Base-by-base conservation (phyloP, 2,329 filamentous ascomycete species). In the Cryoendolithus antarcticus region DNA sequence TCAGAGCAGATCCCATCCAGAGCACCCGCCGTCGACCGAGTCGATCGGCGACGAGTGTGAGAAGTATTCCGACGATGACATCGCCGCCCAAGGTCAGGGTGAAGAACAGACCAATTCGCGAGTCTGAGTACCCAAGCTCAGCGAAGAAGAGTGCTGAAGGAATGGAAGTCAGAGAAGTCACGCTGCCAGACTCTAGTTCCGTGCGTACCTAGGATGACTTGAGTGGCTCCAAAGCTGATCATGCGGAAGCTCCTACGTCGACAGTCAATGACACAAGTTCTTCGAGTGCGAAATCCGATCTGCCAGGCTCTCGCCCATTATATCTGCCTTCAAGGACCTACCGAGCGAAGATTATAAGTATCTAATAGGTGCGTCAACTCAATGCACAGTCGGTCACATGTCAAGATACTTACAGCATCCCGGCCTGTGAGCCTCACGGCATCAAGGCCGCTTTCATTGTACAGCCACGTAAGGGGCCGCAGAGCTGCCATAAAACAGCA, bases 241-340 rank as follows among this genome's bases (percentile, higher is more conserved):
- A 59, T 59, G 13, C 56, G 54, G 24, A 52, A 49, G 9, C 48
- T 44, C n/a, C 73, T 61, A 64, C 62, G 15, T 19, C 15, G 15
- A 19, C 15, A 19, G 15, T 19, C 15, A 19, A 19, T 19, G 15
- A 19, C 15, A 19, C 15, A 19, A 19, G 15, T 19, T 19, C 15
- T 19, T 19, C 15, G 15, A 19, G 15, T 19, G 15, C 15, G 15
- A 19, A 19, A 19, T 19, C 15, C 15, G 15, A 19, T 19, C 15
- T 19, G 15, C 15, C 15, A 19, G 15, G 15, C 15, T 19, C 15
- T 19, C 15, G 15, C 15, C 15, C 15, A 19, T 19, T 19, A 19
- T 19, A 19, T 19, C 15, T 19, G 15, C 15, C 15, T 19, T 19
- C 15, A 19, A 19, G 15, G 15, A 19, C 15, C 15, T 19, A 27